Evolutionary conservation across 345 rosid genomes (phyloP).

Genomic region (Ricinus communis): DNA sequence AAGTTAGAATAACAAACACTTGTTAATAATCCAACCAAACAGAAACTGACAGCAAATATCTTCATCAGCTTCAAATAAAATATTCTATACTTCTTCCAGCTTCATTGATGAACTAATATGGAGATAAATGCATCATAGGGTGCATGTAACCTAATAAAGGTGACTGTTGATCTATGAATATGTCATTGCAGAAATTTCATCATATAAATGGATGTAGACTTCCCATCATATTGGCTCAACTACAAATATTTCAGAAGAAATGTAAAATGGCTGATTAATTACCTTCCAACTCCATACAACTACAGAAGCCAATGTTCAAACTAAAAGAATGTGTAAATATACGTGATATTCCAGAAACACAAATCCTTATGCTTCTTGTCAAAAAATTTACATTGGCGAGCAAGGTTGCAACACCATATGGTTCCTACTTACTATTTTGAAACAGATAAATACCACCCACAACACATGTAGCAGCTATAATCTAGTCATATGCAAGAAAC

Average conservation of each 20-base stretch:
- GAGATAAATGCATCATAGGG: neutral
- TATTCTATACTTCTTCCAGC: neutral
- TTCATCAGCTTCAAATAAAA: neutral
- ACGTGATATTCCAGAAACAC: too few species aligned
- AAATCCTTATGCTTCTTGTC: neutral
- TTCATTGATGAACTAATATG: neutral
- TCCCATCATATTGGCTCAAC: neutral
- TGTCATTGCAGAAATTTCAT: neutral
- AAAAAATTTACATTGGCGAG: neutral
- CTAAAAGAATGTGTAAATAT: too few species aligned
- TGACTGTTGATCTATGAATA: neutral
- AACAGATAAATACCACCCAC: neutral
- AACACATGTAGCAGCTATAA: neutral
- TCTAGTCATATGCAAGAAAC: neutral
- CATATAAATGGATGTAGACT: neutral
- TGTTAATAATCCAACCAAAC: neutral
- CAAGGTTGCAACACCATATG: neutral
- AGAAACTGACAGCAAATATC: neutral
- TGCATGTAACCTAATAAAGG: neutral
- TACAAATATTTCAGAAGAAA: neutral
- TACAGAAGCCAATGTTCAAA: neutral
- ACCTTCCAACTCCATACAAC: neutral
- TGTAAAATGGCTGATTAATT: neutral
- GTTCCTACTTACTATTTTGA: neutral
- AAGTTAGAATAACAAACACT: constrained; percentile 13